Conservation (phyloP, 805 yeast species). For the Candida ortonii region DNA sequence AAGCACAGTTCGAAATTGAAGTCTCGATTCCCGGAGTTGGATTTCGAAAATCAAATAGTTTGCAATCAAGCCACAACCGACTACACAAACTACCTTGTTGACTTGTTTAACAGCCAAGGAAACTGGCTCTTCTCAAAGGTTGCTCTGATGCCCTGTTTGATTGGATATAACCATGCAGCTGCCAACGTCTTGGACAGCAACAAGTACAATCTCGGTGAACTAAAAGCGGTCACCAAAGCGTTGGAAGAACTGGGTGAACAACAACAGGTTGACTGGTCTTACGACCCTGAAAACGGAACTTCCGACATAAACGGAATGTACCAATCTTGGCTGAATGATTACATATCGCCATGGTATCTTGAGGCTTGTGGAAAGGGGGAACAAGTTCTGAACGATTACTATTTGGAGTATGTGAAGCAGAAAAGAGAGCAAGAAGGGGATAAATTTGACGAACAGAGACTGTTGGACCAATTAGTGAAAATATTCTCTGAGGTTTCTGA, state of each 20-base stretch:
- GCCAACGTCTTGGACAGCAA: constrained; percentile 6
- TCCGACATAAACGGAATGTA: constrained; percentile 34
- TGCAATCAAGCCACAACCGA: constrained; percentile 57
- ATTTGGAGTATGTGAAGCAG: constrained; percentile 7
- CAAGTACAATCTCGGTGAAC: constrained; percentile 15
- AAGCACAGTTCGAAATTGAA: constrained; percentile 52
- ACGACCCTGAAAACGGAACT: constrained; percentile 6
- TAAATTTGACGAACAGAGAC: constrained; percentile 40
- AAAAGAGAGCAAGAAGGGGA: constrained; percentile 37
- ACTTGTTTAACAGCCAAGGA: constrained; percentile 48
- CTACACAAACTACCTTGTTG: constrained; percentile 59
- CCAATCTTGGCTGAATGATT: constrained; percentile 60
- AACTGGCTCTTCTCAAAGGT: constrained; percentile 65
- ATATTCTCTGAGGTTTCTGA: constrained; percentile 58
- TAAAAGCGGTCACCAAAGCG: constrained; percentile 19
- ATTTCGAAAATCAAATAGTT: constrained; percentile 40
- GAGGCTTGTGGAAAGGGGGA: constrained; percentile 53
- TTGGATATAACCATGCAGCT: constrained; percentile 64
- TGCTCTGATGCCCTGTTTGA: constrained; percentile 72
- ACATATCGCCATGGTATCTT: constrained; percentile 54
- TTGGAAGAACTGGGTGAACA: constrained; percentile 5
- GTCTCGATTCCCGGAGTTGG: constrained; percentile 39
- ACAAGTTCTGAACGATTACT: constrained; percentile 33
- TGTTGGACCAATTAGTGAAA: constrained; percentile 43
- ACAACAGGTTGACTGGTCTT: constrained; percentile 2